Percentiles rank a stretch among this genome's conserved stretches.
Conservation (phyloP, 2,329 filamentous ascomycete species). For the Teratosphaeria gauchensis region DNA sequence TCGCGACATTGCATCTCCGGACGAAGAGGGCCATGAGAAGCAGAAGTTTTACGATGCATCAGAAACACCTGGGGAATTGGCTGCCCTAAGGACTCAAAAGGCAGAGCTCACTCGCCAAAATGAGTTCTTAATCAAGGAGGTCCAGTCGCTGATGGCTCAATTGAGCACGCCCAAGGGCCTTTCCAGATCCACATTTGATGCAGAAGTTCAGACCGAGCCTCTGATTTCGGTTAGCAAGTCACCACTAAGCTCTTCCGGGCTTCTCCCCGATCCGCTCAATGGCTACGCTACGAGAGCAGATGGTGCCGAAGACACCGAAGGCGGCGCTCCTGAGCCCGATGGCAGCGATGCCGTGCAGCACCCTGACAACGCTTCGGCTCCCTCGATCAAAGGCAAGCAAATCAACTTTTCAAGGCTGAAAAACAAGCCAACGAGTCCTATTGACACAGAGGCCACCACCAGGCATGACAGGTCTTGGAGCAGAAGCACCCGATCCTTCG, state of each 20-base stretch:
- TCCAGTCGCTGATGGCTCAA: slow-evolving; percentile 17
- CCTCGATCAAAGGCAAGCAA: slow-evolving; percentile 1
- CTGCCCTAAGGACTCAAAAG: slow-evolving; percentile 12
- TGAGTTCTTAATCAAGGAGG: slow-evolving; percentile 20
- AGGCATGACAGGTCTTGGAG: slow-evolving; percentile 6
- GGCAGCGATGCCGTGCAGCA: background rate
- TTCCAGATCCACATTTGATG: slow-evolving; percentile 4
- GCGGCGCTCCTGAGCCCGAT: background rate
- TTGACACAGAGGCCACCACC: background rate
- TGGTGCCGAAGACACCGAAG: background rate
- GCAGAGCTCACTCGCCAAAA: slow-evolving; percentile 19
- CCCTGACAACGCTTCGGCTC: background rate
- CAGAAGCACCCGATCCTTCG: slow-evolving; percentile 21
- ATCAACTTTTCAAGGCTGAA: background rate
- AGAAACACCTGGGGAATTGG: background rate
- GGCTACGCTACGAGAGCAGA: background rate
- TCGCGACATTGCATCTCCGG: background rate
- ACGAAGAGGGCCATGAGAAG: background rate
- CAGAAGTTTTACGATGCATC: background rate
- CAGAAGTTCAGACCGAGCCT: slow-evolving; percentile 13
- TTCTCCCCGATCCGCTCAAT: background rate
- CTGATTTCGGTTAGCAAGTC: background rate
- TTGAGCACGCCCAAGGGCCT: slow-evolving; percentile 3
- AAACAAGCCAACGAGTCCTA: background rate
- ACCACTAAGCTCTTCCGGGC: background rate